Evolutionary conservation across 495 filamentous ascomycete species (phyloP), one percentile per base, ranked within the genome.

Genomic region (Niebla homalea): DNA sequence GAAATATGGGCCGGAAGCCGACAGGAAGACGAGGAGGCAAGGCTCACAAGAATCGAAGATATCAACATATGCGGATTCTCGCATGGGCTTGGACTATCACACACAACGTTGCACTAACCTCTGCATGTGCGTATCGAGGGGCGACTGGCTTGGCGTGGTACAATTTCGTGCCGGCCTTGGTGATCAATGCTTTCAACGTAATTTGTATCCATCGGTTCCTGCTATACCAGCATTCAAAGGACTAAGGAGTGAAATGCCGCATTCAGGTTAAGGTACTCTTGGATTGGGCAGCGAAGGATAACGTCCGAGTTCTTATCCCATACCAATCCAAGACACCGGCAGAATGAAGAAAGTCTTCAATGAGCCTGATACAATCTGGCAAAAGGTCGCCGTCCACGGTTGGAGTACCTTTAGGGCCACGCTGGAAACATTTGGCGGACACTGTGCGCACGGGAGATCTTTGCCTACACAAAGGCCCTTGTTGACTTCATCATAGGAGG

Each of bases 21-120:
- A 57, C 42, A n/a, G 18, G 23, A 46, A 55, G 58, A 32, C 29
- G 29, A 32, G 58, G 56, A 35, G 43, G 39, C 15, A 60, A 60
- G 45, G 52, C 51, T 21, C 57, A 60, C 35, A 55, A 53, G 43
- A 62, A 55, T 47, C 53, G 55, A 29, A 56, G 58, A 37, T 62
- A 62, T 38, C 43, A 60, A 23, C 62, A 60, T 43, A 62, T 63
- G 61, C 26, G 60, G 5, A 49, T 62, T 26, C 44, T 62, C 11
- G 42, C 46, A 39, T 57, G 54, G 52, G 45, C 35, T n/a, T 63
- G 60, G 61, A 57, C 53, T 18, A 43, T 62, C 38, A 52, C 52
- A 6, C 44, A 48, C 35, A 39, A 54, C 15, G 50, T 36, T 16
- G 50, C 26, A 12, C 43, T 62, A 19, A 36, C 53, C n/a, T 36